Conservation (phyloP, 768 basidiomycete species). For the Kwoniella mangroviensis region DNA sequence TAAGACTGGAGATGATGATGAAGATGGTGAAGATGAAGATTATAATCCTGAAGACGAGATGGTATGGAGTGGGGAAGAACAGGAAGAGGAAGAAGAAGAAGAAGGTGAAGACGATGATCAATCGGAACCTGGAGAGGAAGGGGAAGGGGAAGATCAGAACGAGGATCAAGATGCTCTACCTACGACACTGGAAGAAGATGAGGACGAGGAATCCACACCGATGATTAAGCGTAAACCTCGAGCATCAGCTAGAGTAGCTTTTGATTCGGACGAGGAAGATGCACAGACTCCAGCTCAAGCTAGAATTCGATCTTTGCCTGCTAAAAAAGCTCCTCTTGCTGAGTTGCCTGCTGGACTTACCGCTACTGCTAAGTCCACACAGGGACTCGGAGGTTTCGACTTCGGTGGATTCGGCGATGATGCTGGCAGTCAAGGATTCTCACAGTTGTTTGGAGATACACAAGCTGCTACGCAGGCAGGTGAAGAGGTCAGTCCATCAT, state of each 20-base stretch:
- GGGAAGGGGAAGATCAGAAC: conserved; percentile 6
- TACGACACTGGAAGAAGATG: conserved; percentile 3
- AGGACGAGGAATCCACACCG: conserved; percentile 24
- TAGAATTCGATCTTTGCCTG: neutral
- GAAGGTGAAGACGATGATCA: neutral
- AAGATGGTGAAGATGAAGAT: conserved; percentile 32
- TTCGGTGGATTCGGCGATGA: conserved; percentile 38
- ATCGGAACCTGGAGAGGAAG: neutral
- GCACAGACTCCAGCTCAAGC: neutral
- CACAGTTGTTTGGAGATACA: conserved; percentile 53
- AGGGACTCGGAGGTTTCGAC: conserved; percentile 26
- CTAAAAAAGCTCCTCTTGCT: conserved; percentile 19
- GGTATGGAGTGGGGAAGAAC: conserved; percentile 24
- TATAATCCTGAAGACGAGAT: conserved; percentile 24
- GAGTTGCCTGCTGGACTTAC: conserved; percentile 9
- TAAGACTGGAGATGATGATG: conserved; percentile 24
- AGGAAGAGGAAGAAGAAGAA: conserved; percentile 14
- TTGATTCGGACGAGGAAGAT: conserved; percentile 43
- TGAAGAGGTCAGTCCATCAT: conserved; percentile 22
- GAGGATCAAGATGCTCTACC: conserved; percentile 15
- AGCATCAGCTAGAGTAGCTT: conserved; percentile 15
- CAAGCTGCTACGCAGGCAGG: conserved; percentile 24
- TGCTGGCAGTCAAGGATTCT: conserved; percentile 46
- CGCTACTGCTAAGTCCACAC: neutral
- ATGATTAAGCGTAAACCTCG: conserved; percentile 26